A percentile compares a stretch with the other conserved stretches of the same genome.
These are phyloP conservation scores for Citeromyces siamensis DNA, from an alignment of 1,139 yeast species.

Conservation along the genomic window DNA sequence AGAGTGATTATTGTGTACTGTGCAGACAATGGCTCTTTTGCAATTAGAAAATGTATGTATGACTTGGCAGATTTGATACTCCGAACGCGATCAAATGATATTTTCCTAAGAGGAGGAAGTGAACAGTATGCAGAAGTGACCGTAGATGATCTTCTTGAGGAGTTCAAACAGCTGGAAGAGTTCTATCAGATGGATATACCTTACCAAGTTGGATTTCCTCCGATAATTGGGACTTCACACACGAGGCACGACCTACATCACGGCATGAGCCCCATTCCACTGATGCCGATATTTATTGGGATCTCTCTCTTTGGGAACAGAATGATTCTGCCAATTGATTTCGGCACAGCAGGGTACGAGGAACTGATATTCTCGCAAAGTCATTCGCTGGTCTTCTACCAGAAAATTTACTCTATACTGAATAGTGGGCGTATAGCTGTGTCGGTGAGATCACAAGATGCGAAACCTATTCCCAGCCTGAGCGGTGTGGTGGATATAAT, in stretches of 20 bases:
- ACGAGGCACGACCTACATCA: neutral
- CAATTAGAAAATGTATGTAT: conserved; percentile 6
- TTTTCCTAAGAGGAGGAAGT: neutral
- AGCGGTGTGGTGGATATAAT: neutral
- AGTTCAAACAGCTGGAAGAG: neutral
- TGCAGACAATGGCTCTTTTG: conserved; percentile 6
- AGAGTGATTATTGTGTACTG: conserved; percentile 5
- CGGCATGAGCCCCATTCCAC: neutral
- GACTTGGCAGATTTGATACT: conserved; percentile 5
- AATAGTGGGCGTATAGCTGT: neutral
- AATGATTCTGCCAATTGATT: neutral
- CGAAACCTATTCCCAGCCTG: neutral
- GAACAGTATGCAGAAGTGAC: neutral
- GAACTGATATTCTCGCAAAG: neutral
- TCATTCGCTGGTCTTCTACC: neutral
- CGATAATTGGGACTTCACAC: neutral
- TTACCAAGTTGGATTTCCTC: neutral
- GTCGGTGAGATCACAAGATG: neutral
- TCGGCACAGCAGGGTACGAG: neutral
- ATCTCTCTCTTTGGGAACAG: neutral
- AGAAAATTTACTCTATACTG: neutral
- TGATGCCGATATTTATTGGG: neutral
- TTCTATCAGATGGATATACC: neutral
- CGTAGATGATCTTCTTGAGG: neutral
- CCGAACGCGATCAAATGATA: neutral